A percentile compares a stretch with the other conserved stretches of the same genome.
These are phyloP conservation scores for Graphium sp. DNA, from an alignment of 2,329 filamentous ascomycete genomes.

Conservation along the genomic window DNA sequence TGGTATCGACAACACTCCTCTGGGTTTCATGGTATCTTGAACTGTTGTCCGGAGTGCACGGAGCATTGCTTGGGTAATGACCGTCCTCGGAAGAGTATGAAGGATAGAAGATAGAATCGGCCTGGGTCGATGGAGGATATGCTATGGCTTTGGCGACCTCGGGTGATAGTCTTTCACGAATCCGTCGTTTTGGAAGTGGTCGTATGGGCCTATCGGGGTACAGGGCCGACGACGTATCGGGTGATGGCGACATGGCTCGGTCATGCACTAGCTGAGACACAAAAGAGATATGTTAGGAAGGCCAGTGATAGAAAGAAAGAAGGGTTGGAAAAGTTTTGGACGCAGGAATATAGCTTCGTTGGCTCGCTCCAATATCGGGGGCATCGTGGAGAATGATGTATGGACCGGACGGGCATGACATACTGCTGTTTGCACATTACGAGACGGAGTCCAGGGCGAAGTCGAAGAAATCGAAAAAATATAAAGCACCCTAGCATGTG, in stretches of 20 bases:
- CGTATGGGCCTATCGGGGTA: slow-evolving; percentile 87
- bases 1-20: slow-evolving; percentile 18
- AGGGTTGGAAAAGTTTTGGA: no score
- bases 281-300: not conserved
- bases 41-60: not conserved
- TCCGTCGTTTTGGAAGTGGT: slow-evolving; percentile 73
- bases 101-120: slow-evolving; percentile 45
- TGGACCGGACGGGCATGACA: no score
- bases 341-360: no score
- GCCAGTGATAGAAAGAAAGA: no score
- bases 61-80: slow-evolving; percentile 1
- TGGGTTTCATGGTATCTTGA: no score
- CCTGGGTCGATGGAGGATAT: slow-evolving; percentile 62
- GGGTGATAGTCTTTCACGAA: slow-evolving; percentile 74
- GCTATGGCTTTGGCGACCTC: slow-evolving; percentile 70
- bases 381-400: no score
- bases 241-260: slow-evolving; percentile 33
- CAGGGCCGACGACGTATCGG: slow-evolving; percentile 63
- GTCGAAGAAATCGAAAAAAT: no score
- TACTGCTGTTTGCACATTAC: no score
- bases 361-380: no score
- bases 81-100: slow-evolving; percentile 4
- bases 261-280: slow-evolving; percentile 20
- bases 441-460: no score
- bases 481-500: no score